phyloP scores from a whole-genome alignment of 345 rosid species.

The Melastoma malabathricum region DNA sequence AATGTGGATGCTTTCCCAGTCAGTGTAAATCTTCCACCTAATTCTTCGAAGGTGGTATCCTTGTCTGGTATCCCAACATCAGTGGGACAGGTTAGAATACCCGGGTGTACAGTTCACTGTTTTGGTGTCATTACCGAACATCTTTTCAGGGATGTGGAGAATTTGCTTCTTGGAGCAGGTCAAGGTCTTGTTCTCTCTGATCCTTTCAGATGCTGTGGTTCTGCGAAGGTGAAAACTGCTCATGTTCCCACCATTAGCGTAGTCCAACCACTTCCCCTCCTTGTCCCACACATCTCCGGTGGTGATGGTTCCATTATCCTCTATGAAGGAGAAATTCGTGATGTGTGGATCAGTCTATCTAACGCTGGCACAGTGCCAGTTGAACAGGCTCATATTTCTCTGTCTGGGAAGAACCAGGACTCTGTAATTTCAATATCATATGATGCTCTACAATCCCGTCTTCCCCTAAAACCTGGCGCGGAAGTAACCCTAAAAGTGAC shows the following conservation, averaged over 20 bases:
- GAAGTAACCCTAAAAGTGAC: conserved; percentile 74
- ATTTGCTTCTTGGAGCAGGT: conserved; percentile 93
- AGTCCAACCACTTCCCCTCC: conserved; percentile 62
- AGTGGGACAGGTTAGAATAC: conserved; percentile 64
- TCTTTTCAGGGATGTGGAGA: conserved; percentile 82
- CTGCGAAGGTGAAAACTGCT: conserved; percentile 63
- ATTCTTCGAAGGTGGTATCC: conserved; percentile 90
- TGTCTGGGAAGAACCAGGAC: conserved; percentile 94
- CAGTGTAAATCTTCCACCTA: conserved; percentile 75
- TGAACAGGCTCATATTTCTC: conserved; percentile 81
- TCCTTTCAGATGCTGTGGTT: conserved; percentile 92
- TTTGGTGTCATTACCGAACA: conserved; percentile 97
- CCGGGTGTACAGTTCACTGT: conserved; percentile 87
- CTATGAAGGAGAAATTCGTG: conserved; percentile 93
- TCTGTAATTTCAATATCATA: conserved; percentile 63
- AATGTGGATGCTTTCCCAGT: conserved; percentile 92
- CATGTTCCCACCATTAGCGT: conserved; percentile 77
- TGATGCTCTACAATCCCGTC: conserved; percentile 60
- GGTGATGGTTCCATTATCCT: conserved; percentile 87
- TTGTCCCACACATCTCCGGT: conserved; percentile 73
- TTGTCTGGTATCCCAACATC: conserved; percentile 92
- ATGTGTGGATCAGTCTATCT: conserved; percentile 69
- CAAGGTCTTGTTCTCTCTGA: conserved; percentile 99
- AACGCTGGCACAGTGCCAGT: conserved; percentile 93
- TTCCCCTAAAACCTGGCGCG: conserved; percentile 92